phyloP scores from a whole-genome alignment of 768 basidiomycete species.

The Strobilomyces dryophilus region DNA sequence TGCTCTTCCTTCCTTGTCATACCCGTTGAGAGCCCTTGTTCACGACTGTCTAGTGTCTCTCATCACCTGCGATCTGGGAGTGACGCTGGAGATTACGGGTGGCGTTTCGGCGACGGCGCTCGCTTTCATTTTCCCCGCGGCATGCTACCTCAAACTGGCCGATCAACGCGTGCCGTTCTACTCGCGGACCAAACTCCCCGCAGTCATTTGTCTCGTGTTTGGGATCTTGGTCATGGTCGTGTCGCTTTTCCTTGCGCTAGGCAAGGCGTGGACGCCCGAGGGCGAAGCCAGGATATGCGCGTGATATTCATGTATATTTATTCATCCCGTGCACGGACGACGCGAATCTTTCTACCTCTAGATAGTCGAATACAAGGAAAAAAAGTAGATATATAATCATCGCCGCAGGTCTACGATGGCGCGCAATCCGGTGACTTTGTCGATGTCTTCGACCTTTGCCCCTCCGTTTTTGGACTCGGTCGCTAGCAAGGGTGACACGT shows the following conservation, averaged over 20 bases:
- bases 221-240: slow-evolving; percentile 74
- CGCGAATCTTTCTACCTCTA: slow-evolving; percentile 3
- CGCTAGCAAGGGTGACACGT: slow-evolving; percentile 68
- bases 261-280: slow-evolving; percentile 73
- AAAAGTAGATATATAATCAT: slow-evolving; percentile 3
- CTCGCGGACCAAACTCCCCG: slow-evolving; percentile 70
- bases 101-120: slow-evolving; percentile 90
- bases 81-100: slow-evolving; percentile 97
- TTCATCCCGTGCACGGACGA: slow-evolving; percentile 12
- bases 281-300: slow-evolving; percentile 71
- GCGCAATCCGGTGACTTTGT: slow-evolving; percentile 52
- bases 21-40: background rate
- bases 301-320: slow-evolving; percentile 34
- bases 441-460: slow-evolving; percentile 56
- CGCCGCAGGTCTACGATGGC: slow-evolving; percentile 30
- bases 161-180: slow-evolving; percentile 58
- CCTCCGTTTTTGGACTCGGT: slow-evolving; percentile 68
- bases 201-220: slow-evolving; percentile 67
- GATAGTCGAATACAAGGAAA: background rate
- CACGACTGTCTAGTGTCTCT: slow-evolving; percentile 62
- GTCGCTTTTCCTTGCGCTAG: slow-evolving; percentile 71
- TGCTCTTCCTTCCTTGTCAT: slow-evolving; percentile 1
- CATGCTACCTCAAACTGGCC: slow-evolving; percentile 76
- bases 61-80: slow-evolving; percentile 94
- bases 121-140: slow-evolving; percentile 89